Conservation (phyloP, 345 rosid genomes). For the Gossypium stocksii region DNA sequence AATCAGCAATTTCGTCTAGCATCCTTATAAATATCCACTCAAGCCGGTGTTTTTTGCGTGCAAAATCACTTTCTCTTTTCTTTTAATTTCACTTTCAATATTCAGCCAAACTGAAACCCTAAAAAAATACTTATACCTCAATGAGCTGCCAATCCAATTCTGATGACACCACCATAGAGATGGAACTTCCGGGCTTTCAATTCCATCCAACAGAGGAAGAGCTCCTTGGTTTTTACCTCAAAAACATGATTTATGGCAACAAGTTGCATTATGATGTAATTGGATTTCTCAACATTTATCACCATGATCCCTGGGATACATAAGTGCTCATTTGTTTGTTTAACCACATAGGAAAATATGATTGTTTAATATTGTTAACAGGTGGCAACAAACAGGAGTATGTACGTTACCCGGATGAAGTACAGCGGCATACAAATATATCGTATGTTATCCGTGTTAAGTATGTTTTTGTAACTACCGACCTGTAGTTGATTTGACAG, state of each 20-base stretch:
- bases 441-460: too few relatives aligned
- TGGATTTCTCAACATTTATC: conserved; percentile 46
- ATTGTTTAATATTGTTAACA: neutral
- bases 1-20: neutral
- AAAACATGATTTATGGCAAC: conserved; percentile 57
- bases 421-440: too few relatives aligned
- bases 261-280: conserved; percentile 43
- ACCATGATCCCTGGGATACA: conserved; percentile 63
- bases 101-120: neutral
- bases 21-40: conserved; percentile 19
- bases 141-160: conserved; percentile 12
- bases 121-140: neutral
- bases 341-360: neutral
- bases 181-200: conserved; percentile 79
- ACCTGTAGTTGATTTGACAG: too few relatives aligned
- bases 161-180: conserved; percentile 32
- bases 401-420: too few relatives aligned
- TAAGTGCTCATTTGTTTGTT: neutral
- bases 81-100: neutral
- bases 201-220: conserved; percentile 97
- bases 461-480: too few relatives aligned
- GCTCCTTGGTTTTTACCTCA: conserved; percentile 80
- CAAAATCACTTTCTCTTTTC: neutral
- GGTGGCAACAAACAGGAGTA: too few relatives aligned
- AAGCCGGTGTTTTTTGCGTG: neutral